Percentiles rank a stretch among this genome's conserved stretches.
Conservation (phyloP, 2,329 filamentous ascomycete species). For the Ambrosiella beaveri region DNA sequence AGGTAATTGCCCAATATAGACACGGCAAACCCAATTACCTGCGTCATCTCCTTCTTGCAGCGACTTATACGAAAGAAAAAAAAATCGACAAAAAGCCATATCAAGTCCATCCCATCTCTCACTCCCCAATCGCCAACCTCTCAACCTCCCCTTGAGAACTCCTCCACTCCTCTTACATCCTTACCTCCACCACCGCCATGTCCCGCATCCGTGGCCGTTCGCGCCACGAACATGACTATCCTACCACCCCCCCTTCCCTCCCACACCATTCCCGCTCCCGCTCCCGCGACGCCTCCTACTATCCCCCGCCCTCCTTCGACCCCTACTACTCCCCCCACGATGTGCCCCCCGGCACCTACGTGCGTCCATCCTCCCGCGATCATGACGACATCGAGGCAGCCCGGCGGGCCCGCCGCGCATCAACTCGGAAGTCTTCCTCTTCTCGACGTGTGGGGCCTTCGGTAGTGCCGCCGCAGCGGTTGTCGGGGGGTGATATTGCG, state of each 20-base stretch:
- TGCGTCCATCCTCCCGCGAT: neutral
- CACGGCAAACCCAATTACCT: too few relatives aligned
- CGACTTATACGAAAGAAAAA: neutral
- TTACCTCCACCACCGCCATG: neutral
- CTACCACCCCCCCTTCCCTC: neutral
- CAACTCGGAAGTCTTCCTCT: neutral
- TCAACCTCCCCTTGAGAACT: too few relatives aligned
- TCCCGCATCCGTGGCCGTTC: slow-evolving; percentile 5
- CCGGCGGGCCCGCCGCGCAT: neutral
- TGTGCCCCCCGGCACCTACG: neutral
- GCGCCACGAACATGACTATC: neutral
- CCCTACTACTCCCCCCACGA: neutral
- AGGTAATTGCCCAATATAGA: too few relatives aligned
- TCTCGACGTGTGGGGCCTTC: neutral
- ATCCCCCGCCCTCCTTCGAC: neutral
- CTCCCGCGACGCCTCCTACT: neutral
- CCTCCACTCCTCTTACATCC: neutral
- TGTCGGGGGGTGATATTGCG: neutral
- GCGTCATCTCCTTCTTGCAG: too few relatives aligned
- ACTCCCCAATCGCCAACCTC: neutral
- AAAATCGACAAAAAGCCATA: neutral
- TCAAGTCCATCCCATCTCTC: neutral
- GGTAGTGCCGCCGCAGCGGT: neutral
- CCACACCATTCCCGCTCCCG: neutral
- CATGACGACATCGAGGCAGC: slow-evolving; percentile 2